phyloP scores from a whole-genome alignment of 208 protist species.

The Leishmania major region DNA sequence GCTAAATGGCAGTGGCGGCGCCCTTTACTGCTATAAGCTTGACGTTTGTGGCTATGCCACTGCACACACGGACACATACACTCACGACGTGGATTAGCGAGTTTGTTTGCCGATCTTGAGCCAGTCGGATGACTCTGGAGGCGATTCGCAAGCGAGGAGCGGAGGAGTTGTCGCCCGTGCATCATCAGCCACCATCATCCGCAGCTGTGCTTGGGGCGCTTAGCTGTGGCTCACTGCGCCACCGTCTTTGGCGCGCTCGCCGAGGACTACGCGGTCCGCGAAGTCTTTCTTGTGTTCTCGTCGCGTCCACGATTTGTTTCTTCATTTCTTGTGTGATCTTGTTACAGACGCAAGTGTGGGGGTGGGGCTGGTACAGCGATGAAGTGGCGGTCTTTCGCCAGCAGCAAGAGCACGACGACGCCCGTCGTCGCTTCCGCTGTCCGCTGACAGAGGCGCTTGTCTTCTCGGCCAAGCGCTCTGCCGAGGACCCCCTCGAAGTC shows the following conservation, averaged over 20 bases:
- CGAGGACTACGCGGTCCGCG: neutral
- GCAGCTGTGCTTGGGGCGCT: neutral
- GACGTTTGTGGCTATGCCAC: neutral
- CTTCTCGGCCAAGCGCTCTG: neutral
- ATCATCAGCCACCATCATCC: neutral
- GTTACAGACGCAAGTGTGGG: neutral
- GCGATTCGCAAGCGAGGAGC: neutral
- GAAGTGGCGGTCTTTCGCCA: neutral
- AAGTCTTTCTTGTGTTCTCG: neutral
- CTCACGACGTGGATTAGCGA: neutral
- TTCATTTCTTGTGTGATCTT: neutral
- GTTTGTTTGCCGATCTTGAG: neutral
- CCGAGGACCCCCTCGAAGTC: neutral
- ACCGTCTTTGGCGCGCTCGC: neutral
- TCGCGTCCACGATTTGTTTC: neutral
- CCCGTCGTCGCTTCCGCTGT: conserved; percentile 1
- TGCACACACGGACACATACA: neutral
- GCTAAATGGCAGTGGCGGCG: neutral
- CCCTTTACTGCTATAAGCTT: neutral
- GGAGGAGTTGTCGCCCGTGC: neutral
- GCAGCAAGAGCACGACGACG: conserved; percentile 2
- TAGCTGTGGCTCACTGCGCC: neutral
- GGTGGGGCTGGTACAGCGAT: neutral
- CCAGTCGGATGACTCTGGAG: neutral
- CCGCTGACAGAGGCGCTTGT: conserved; percentile 1